Percentiles rank a stretch among this genome's conserved stretches.
Evolutionary conservation across 225 moss, liverwort and hornwort genomes (phyloP).

Genomic region (Climacium dendroides): DNA sequence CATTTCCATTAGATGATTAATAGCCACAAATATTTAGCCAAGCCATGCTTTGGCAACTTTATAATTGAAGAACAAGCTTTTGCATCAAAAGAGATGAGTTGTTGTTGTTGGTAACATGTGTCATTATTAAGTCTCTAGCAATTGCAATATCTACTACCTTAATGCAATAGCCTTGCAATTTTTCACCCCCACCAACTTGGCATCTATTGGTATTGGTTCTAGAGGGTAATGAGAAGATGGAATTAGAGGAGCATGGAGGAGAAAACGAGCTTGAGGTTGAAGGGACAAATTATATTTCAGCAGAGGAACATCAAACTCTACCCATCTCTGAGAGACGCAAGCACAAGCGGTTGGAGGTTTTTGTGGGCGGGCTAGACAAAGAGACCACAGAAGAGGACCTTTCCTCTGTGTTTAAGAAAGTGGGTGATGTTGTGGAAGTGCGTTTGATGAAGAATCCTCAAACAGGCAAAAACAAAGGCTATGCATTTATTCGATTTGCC

Average conservation of each 20-base stretch:
- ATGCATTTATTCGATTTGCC: conserved; percentile 34
- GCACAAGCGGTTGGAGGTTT: conserved; percentile 37
- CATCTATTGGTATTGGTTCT: neutral
- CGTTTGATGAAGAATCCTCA: conserved; percentile 40
- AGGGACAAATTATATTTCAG: neutral
- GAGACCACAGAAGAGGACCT: conserved; percentile 27
- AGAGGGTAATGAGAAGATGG: neutral
- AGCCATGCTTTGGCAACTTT: neutral
- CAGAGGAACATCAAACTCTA: conserved; percentile 9
- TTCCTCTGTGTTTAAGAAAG: conserved; percentile 13
- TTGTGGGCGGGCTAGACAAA: conserved; percentile 32
- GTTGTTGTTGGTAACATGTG: neutral
- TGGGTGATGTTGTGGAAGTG: conserved; percentile 35
- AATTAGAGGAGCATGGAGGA: conserved; percentile 12
- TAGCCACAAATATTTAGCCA: neutral
- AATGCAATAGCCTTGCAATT: neutral
- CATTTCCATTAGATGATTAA: neutral
- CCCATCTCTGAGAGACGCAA: conserved; percentile 40
- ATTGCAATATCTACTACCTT: too few relatives aligned
- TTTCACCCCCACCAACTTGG: neutral
- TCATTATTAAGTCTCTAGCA: neutral
- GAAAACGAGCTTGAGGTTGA: neutral
- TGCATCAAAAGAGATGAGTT: neutral
- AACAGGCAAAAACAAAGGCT: conserved; percentile 45
- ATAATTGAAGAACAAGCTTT: neutral